Evolutionary conservation across 2,329 filamentous ascomycete species (phyloP).

Genomic region (Aureobasidium sp.): DNA sequence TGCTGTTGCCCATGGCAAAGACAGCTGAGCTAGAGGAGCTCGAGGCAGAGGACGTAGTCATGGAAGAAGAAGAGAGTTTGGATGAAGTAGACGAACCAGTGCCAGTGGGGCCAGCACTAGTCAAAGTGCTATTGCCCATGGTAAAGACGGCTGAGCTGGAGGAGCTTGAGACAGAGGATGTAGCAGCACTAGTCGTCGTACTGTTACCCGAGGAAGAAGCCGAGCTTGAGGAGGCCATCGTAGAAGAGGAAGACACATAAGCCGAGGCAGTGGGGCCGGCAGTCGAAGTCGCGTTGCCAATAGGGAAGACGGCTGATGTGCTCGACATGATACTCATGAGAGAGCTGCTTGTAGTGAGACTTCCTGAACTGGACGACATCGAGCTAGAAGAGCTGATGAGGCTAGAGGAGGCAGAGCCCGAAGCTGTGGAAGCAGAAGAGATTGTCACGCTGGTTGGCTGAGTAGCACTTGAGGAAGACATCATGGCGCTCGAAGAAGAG

Average conservation of each 20-base stretch:
- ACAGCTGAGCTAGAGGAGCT: background rate
- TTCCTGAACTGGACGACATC: background rate
- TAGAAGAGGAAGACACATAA: background rate
- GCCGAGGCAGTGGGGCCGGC: background rate
- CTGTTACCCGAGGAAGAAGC: background rate
- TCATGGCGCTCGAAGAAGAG: background rate
- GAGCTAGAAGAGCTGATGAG: background rate
- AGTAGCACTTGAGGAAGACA: background rate
- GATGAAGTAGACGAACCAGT: background rate
- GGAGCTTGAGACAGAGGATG: background rate
- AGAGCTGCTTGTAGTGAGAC: background rate
- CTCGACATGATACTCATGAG: background rate
- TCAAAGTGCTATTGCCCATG: background rate
- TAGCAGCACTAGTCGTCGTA: background rate
- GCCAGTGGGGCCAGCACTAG: background rate
- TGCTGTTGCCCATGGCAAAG: background rate
- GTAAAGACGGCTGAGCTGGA: background rate
- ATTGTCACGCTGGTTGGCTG: background rate
- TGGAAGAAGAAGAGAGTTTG: background rate
- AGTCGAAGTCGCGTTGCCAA: background rate
- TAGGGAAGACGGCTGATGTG: background rate
- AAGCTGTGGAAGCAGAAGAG: background rate
- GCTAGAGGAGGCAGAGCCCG: background rate
- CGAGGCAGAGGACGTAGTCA: background rate
- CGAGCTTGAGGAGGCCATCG: background rate